A percentile compares a stretch with the other conserved stretches of the same genome.
Evolutionary conservation across 225 moss, liverwort and hornwort genomes (phyloP).

Genomic region (Straminergon stramineum): DNA sequence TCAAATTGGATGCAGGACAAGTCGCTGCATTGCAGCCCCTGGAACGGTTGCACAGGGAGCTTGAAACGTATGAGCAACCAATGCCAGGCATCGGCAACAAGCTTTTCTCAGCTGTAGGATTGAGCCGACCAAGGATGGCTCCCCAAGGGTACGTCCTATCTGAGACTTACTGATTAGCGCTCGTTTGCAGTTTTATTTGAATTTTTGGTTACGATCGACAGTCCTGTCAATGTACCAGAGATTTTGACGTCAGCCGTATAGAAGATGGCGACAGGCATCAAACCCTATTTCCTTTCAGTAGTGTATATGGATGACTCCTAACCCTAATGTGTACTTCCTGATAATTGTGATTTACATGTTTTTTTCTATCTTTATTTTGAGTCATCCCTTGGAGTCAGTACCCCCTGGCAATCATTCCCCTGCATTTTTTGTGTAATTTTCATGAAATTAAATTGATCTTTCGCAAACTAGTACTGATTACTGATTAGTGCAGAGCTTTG

Average conservation of each 20-base stretch:
- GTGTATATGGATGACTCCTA: background rate
- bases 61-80: constrained; percentile 37
- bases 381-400: background rate
- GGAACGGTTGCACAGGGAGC: constrained; percentile 40
- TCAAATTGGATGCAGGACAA: constrained; percentile 63
- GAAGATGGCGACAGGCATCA: background rate
- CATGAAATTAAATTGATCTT: background rate
- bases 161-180: background rate
- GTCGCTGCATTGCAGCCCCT: constrained; percentile 36
- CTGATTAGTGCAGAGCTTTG: background rate
- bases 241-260: background rate
- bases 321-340: background rate
- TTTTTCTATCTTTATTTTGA: background rate
- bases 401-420: background rate
- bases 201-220: background rate
- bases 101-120: constrained; percentile 46
- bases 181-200: background rate
- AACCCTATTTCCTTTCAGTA: background rate
- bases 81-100: constrained; percentile 39
- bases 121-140: constrained; percentile 31
- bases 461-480: background rate
- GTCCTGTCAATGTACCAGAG: background rate
- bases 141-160: constrained; percentile 48
- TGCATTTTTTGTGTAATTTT: background rate
- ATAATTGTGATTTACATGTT: background rate